Evolutionary conservation across 2,329 filamentous ascomycete species (phyloP), one percentile per base, ranked within the genome.

Genomic region (Colletotrichum abscissum): DNA sequence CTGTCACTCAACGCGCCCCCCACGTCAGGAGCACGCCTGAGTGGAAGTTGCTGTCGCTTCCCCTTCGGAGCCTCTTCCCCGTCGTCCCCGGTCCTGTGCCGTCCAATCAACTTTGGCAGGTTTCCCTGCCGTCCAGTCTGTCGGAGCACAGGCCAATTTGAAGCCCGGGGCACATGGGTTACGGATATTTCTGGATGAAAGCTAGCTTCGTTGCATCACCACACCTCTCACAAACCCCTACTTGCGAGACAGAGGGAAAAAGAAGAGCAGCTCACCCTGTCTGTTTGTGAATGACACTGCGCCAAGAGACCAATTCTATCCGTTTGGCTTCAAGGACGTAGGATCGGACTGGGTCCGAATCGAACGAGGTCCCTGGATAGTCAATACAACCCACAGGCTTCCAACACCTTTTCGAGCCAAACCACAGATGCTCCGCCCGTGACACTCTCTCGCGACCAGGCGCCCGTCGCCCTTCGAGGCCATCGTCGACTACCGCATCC

Each of bases 171-270:
- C 42, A 49, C 63, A 65, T 38, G 28, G 42, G 63, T 65, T 57
- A 35, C 33, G 58, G 56, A 64, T 73, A 70, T 70, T 73, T 66
- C 67, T 70, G 56, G 58, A 67, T 65, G 56, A 64, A 65, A 71
- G 67, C 56, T 56, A 49, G 42, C 42, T 49, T 22, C 30, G 60
- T 62, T 64, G 55, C 70, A 70, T 70, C 67, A 62, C 52, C 49
- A 65, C 67, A 63, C 49, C 52, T 69, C 54, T 24, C 35, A 49
- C 70, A 54, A 60, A 58, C 56, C 70, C 70, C 60, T 70, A 70
- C 64, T 57, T 42, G 28, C 22, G n/a, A 65, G 28, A 38, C 30
- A 65, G 28, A 54, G 16, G 38, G 14, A 19, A 54, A 46, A 56
- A 24, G 12, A 46, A 49, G 49, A 35, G 46, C 59, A 62, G 56